These are phyloP conservation scores for Sporothrix brunneoviolacea DNA, from an alignment of 2,329 filamentous ascomycete genomes.

Conservation along the genomic window DNA sequence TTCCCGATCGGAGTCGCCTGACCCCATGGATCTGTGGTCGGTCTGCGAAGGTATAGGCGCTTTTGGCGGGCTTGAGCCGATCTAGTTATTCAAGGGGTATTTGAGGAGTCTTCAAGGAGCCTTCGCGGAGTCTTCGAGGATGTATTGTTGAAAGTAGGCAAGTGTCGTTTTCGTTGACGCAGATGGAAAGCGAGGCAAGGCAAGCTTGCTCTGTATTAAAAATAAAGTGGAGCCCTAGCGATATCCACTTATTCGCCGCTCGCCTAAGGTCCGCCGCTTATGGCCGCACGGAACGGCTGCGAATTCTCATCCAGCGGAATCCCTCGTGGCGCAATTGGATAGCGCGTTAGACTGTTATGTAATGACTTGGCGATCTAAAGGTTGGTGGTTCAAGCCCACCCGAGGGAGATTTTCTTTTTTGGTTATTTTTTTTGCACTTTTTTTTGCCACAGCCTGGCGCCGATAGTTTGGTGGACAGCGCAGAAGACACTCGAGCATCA, in stretches of 20 bases:
- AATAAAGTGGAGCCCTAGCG: background rate
- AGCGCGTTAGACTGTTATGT: slow-evolving; percentile 16
- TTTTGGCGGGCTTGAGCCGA: too few relatives aligned
- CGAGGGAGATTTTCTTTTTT: slow-evolving; percentile 6
- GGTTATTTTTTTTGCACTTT: background rate
- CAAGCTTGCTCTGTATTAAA: too few relatives aligned
- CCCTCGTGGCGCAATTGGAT: slow-evolving; percentile 15
- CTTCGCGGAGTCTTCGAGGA: too few relatives aligned
- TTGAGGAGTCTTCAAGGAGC: too few relatives aligned
- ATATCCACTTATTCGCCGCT: too few relatives aligned
- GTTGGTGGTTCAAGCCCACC: slow-evolving; percentile 14
- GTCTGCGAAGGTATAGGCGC: too few relatives aligned
- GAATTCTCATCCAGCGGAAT: background rate
- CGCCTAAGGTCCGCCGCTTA: background rate
- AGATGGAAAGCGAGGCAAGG: too few relatives aligned
- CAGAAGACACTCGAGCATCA: too few relatives aligned
- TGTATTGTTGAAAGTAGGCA: too few relatives aligned
- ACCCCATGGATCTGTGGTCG: background rate
- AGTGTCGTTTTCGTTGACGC: too few relatives aligned
- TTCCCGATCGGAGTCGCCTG: background rate
- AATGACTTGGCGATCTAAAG: slow-evolving; percentile 3
- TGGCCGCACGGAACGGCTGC: background rate
- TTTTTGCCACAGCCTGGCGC: background rate
- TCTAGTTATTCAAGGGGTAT: too few relatives aligned
- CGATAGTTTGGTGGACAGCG: too few relatives aligned